Conservation (phyloP, 176 grass and related monocot genomes). For the Neostapfia colusana region DNA sequence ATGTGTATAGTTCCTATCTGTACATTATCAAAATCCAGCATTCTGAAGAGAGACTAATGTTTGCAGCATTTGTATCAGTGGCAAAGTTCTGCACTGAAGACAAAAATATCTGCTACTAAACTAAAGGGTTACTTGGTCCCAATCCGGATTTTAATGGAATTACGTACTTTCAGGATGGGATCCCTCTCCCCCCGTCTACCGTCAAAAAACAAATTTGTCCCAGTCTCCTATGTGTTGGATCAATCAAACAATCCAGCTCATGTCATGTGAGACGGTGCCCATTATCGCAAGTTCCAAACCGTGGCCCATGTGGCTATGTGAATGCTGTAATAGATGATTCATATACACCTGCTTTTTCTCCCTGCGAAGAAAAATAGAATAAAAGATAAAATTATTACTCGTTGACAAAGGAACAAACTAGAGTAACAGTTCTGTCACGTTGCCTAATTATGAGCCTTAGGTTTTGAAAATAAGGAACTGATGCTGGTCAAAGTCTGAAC, state of each 20-base stretch:
- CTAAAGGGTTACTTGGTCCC: not conserved
- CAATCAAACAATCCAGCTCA: constrained; percentile 1
- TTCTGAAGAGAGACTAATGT: too few species aligned
- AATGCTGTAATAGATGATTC: not conserved
- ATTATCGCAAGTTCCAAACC: constrained; percentile 13
- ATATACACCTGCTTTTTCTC: not conserved
- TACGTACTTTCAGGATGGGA: too few species aligned
- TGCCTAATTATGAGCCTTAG: not conserved
- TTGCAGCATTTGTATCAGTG: too few species aligned
- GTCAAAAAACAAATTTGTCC: too few species aligned
- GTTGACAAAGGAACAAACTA: not conserved
- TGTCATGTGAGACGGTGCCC: not conserved
- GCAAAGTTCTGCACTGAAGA: not conserved
- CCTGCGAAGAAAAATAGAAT: not conserved
- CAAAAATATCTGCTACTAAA: not conserved
- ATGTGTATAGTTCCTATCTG: too few species aligned
- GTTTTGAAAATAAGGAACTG: not conserved
- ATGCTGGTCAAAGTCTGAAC: constrained; percentile 19
- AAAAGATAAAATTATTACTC: constrained; percentile 3
- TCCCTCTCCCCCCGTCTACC: too few species aligned
- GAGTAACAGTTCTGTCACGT: not conserved
- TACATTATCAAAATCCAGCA: too few species aligned
- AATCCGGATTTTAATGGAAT: too few species aligned
- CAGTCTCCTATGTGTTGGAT: constrained; percentile 12
- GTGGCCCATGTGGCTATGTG: not conserved